Conservation (phyloP, 1,139 yeast species). For the Torulaspora globosa region DNA sequence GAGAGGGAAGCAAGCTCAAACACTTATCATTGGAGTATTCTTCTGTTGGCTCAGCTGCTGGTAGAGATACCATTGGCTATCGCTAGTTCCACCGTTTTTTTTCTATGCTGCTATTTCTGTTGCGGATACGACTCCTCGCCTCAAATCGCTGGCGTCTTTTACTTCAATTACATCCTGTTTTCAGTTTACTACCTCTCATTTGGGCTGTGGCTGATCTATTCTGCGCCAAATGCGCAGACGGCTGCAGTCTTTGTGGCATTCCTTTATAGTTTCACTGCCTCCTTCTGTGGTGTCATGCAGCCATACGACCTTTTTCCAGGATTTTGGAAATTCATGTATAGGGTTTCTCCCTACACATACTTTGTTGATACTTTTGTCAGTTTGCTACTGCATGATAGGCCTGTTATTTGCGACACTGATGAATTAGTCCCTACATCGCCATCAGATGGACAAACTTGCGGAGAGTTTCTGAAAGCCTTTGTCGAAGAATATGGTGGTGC, state of each 20-base stretch:
- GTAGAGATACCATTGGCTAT: conserved; percentile 51
- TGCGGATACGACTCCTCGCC: conserved; percentile 45
- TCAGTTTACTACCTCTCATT: conserved; percentile 51
- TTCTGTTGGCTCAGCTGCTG: conserved; percentile 48
- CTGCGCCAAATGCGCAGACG: conserved; percentile 55
- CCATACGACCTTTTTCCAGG: conserved; percentile 51
- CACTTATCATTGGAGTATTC: conserved; percentile 59
- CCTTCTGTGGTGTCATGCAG: conserved; percentile 58
- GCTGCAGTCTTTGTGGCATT: conserved; percentile 54
- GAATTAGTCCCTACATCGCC: conserved; percentile 54
- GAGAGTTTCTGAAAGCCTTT: conserved; percentile 41
- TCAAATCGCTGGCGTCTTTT: conserved; percentile 50
- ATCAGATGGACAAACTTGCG: conserved; percentile 53
- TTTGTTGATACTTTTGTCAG: conserved; percentile 55
- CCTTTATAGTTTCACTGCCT: conserved; percentile 48
- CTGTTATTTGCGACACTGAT: conserved; percentile 46
- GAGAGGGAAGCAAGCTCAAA: conserved; percentile 58
- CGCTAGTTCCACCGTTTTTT: conserved; percentile 47
- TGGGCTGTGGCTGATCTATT: conserved; percentile 49
- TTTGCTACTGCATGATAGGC: conserved; percentile 48
- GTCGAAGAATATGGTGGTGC: conserved; percentile 39
- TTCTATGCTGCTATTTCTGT: conserved; percentile 53
- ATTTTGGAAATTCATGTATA: conserved; percentile 66
- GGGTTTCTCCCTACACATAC: conserved; percentile 65
- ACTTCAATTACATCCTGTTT: conserved; percentile 45